phyloP scores from a whole-genome alignment of 1,139 yeast species.

The Candida neerlandica region DNA sequence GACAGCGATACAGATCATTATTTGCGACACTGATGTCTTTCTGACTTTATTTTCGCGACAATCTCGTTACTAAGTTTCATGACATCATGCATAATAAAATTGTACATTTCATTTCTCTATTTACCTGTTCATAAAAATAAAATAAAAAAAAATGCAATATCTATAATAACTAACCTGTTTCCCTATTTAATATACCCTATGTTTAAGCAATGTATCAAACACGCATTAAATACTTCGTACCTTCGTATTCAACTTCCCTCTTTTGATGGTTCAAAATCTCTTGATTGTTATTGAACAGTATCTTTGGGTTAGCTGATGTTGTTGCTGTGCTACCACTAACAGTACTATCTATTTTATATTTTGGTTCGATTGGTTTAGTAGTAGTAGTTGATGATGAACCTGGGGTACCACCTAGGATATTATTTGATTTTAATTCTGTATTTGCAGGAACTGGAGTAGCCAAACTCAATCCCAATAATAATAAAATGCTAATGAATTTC shows the following conservation, averaged over 20 bases:
- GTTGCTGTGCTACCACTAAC: background rate
- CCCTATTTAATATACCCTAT: background rate
- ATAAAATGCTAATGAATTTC: background rate
- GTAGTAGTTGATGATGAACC: constrained; percentile 21
- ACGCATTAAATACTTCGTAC: constrained; percentile 2
- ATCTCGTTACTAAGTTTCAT: too few relatives aligned
- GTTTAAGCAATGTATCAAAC: constrained; percentile 1
- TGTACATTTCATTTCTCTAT: too few relatives aligned
- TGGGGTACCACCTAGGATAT: constrained; percentile 12
- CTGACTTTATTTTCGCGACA: too few relatives aligned
- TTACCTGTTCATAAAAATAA: background rate
- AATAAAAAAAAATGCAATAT: background rate
- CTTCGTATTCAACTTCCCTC: constrained; percentile 5
- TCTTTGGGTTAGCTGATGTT: constrained; percentile 1
- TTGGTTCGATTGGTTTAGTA: constrained; percentile 21
- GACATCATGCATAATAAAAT: too few relatives aligned
- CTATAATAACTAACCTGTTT: background rate
- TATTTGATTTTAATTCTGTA: constrained; percentile 21
- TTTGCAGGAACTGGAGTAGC: constrained; percentile 31
- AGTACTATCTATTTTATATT: constrained; percentile 2
- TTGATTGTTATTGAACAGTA: constrained; percentile 20
- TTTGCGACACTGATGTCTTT: background rate
- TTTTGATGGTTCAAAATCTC: constrained; percentile 14
- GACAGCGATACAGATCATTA: background rate
- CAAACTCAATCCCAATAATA: constrained; percentile 4